These are phyloP conservation scores for Rhizopogon roseolus DNA, from an alignment of 768 basidiomycete species.

Conservation along the genomic window DNA sequence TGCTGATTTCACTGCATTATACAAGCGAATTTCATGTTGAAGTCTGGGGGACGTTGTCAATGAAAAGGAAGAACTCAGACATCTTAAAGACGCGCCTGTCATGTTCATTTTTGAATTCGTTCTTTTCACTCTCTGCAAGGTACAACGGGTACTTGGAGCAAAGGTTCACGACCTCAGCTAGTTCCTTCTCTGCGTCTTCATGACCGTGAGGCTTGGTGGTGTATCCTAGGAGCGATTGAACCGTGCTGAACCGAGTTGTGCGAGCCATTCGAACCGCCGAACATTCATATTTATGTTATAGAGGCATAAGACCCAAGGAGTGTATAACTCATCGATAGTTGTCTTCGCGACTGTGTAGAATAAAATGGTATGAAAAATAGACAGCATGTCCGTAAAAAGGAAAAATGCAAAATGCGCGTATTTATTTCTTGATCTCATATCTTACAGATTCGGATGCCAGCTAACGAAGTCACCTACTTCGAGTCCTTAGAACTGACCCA, in stretches of 20 bases:
- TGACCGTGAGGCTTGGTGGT: background rate
- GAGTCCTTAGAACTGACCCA: no score
- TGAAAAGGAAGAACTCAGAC: no score
- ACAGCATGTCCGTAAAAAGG: no score
- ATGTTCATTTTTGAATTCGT: background rate
- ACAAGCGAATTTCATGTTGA: background rate
- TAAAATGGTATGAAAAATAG: no score
- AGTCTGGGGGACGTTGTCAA: background rate
- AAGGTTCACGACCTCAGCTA: background rate
- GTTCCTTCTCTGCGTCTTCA: background rate
- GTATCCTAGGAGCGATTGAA: background rate
- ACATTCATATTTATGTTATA: slow-evolving; percentile 1
- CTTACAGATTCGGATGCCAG: no score
- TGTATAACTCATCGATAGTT: background rate
- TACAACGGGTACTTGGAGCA: background rate
- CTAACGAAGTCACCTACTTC: no score
- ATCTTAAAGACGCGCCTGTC: background rate
- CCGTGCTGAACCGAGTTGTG: background rate
- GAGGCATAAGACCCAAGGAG: background rate
- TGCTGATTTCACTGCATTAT: no score
- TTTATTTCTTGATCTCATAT: background rate
- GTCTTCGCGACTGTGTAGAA: no score
- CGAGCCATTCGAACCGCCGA: background rate
- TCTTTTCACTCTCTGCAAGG: background rate
- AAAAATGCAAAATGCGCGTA: background rate